Conservation (phyloP, 352 stramenopile genomes). For the Globisporangium mamillatum region DNA sequence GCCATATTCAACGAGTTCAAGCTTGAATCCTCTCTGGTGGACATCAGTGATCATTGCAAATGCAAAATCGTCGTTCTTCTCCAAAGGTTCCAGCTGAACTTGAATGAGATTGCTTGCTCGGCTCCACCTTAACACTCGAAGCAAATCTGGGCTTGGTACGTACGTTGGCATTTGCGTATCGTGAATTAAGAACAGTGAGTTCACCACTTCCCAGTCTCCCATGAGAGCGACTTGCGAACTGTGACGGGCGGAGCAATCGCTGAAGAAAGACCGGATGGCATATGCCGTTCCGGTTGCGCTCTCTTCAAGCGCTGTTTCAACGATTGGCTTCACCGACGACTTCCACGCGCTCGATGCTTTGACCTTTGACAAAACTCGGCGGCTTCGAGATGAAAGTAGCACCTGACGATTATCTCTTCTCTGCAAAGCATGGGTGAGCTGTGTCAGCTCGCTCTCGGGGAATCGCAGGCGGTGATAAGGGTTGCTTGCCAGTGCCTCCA, state of each 20-base stretch:
- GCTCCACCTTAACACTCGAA: constrained; percentile 2
- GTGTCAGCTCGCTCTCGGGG: constrained; percentile 18
- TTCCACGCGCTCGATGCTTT: constrained; percentile 18
- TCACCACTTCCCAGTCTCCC: constrained; percentile 6
- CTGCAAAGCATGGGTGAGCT: constrained; percentile 27
- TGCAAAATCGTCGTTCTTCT: not conserved
- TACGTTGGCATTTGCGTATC: not conserved
- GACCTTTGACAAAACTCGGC: constrained; percentile 42
- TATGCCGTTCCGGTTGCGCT: not conserved
- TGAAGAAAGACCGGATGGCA: not conserved
- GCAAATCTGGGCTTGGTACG: not conserved
- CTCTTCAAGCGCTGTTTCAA: not conserved
- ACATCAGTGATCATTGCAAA: not conserved
- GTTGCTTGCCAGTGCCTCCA: constrained; percentile 44
- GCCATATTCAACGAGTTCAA: constrained; percentile 7
- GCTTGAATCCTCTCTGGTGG: not conserved
- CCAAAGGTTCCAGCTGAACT: constrained; percentile 3
- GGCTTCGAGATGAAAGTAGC: constrained; percentile 28
- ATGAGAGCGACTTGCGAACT: not conserved
- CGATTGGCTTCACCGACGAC: not conserved
- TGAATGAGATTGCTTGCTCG: constrained; percentile 6
- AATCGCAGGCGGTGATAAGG: constrained; percentile 31
- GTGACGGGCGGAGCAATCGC: not conserved
- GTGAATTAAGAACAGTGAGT: not conserved
- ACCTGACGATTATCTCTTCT: constrained; percentile 33